These are phyloP conservation scores for Cryptosporidium andersoni DNA, from an alignment of 169 alveolate genomes.

Conservation along the genomic window DNA sequence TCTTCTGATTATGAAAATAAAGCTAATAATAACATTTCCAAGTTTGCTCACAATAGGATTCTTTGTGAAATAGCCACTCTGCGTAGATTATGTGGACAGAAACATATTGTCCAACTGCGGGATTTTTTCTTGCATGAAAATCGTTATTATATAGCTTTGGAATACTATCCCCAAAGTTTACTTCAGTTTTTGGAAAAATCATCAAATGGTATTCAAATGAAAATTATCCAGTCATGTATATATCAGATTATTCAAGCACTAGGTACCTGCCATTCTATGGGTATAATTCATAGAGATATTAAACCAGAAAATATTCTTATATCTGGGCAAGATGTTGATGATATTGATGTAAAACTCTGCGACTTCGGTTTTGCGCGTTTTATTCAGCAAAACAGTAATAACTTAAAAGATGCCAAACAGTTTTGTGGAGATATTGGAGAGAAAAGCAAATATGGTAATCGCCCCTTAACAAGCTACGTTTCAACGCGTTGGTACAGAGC, in stretches of 20 bases:
- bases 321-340: slow-evolving; percentile 60
- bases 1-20: slow-evolving; percentile 5
- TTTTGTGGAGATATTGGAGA: slow-evolving; percentile 36
- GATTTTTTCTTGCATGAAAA: slow-evolving; percentile 91
- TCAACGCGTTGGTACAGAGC: slow-evolving; percentile 91
- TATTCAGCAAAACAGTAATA: slow-evolving; percentile 74
- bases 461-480: slow-evolving; percentile 85
- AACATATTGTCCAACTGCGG: slow-evolving; percentile 86
- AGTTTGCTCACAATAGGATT: slow-evolving; percentile 86
- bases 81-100: slow-evolving; percentile 83
- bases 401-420: slow-evolving; percentile 78
- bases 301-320: slow-evolving; percentile 90
- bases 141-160: slow-evolving; percentile 88
- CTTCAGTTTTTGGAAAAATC: slow-evolving; percentile 87
- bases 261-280: slow-evolving; percentile 84
- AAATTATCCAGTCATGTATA: slow-evolving; percentile 82
- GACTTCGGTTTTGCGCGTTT: slow-evolving; percentile 93
- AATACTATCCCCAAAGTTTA: slow-evolving; percentile 88
- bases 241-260: slow-evolving; percentile 89
- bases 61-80: slow-evolving; percentile 91
- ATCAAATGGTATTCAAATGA: slow-evolving; percentile 85
- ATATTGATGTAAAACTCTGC: slow-evolving; percentile 82
- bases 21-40: slow-evolving; percentile 82
- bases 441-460: background rate
- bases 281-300: slow-evolving; percentile 90